Evolutionary conservation across 257 asterid genomes (phyloP).

Genomic region (Rehmannia glutinosa): DNA sequence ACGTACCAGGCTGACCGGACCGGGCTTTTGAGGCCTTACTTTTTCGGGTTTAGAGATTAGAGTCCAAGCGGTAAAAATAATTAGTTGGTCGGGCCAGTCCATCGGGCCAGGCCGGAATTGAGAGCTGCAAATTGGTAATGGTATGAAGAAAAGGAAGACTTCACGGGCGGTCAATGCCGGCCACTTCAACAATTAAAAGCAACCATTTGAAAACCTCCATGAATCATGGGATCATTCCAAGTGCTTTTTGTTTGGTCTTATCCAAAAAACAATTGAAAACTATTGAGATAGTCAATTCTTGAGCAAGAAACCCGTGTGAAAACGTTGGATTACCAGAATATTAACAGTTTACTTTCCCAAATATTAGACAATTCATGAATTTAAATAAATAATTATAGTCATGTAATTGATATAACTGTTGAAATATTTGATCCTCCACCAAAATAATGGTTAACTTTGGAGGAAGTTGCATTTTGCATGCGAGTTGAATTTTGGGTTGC

Average conservation of each 20-base stretch:
- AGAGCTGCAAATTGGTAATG: no score
- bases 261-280: no score
- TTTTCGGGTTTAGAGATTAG: no score
- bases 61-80: no score
- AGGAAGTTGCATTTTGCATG: conserved; percentile 32
- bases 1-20: no score
- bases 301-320: conserved; percentile 36
- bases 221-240: conserved; percentile 26
- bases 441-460: background rate
- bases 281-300: no score
- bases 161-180: conserved; percentile 24
- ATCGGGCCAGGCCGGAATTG: no score
- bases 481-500: conserved; percentile 28
- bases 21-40: no score
- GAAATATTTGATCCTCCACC: conserved; percentile 18
- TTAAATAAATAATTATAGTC: no score
- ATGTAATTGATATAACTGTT: conserved; percentile 7
- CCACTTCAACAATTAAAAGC: no score
- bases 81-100: no score
- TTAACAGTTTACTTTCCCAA: conserved; percentile 18
- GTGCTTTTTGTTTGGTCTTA: background rate
- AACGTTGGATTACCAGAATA: conserved; percentile 26
- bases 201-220: conserved; percentile 17
- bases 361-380: no score
- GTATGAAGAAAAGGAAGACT: conserved; percentile 7